These are phyloP conservation scores for Fusarium sp. DNA, from an alignment of 2,329 filamentous ascomycete species.

Conservation along the genomic window DNA sequence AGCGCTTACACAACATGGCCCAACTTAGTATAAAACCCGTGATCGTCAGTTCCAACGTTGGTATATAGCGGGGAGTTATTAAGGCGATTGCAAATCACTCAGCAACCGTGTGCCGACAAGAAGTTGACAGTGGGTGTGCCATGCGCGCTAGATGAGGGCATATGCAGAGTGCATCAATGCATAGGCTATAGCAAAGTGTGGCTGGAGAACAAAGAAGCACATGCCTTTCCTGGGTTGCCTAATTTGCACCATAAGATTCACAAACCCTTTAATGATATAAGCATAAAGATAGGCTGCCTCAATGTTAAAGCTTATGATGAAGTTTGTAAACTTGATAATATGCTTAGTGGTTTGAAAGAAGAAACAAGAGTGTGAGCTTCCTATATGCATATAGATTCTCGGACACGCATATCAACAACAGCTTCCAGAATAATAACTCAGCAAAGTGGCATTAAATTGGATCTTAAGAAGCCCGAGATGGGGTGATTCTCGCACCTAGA, in stretches of 20 bases:
- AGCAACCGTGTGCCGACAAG: no score
- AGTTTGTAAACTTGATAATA: no score
- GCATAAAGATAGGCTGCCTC: neutral
- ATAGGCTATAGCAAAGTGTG: neutral
- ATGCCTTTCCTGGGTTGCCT: neutral
- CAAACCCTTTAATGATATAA: neutral
- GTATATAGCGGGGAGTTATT: constrained; percentile 14
- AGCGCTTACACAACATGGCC: constrained; percentile 35
- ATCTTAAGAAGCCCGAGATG: neutral
- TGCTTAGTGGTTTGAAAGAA: neutral
- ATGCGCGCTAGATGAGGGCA: no score
- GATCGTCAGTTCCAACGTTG: neutral
- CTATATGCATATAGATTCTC: neutral
- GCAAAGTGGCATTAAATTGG: neutral
- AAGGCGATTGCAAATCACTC: neutral
- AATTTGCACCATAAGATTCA: neutral
- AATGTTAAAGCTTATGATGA: neutral
- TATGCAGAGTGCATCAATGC: no score
- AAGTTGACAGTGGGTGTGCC: no score
- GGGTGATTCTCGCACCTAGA: neutral
- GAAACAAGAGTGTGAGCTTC: neutral
- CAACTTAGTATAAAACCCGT: constrained; percentile 28
- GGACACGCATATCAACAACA: no score
- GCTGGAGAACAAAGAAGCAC: neutral
- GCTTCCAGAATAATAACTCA: no score